Evolutionary conservation across 164 flowering plant genomes (phyloP).

Genomic region (Nymphaea thermarum): DNA sequence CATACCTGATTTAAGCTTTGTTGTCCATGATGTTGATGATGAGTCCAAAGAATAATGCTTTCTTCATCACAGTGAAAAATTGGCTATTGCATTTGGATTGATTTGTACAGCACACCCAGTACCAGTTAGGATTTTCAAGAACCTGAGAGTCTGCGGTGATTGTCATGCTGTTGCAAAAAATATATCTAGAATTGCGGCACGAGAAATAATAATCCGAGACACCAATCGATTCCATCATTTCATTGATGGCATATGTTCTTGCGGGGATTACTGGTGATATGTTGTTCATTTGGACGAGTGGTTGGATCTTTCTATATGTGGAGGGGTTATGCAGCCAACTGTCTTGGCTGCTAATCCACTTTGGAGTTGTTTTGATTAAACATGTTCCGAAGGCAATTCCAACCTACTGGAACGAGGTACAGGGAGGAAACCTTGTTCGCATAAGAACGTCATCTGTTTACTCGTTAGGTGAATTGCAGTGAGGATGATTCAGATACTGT

Average conservation of each 20-base stretch:
- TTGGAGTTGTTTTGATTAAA: no score
- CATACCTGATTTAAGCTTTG: not conserved
- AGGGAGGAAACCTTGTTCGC: no score
- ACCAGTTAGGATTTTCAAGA: constrained; percentile 8
- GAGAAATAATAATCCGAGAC: constrained; percentile 9
- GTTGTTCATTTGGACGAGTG: not conserved
- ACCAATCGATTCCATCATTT: constrained; percentile 12
- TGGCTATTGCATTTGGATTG: constrained; percentile 9
- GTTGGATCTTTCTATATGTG: no score
- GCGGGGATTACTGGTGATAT: constrained; percentile 14
- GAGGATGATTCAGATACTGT: no score
- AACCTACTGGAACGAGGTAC: no score
- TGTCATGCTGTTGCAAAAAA: constrained; percentile 9
- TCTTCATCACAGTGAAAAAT: constrained; percentile 11
- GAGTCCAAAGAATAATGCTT: constrained; percentile 6
- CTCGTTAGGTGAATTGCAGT: no score
- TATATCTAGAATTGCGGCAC: constrained; percentile 5
- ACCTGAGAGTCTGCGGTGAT: constrained; percentile 14
- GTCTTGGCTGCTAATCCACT: no score
- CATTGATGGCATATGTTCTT: constrained; percentile 10
- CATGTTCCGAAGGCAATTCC: no score
- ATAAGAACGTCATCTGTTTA: no score
- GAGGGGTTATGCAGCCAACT: no score
- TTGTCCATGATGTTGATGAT: constrained; percentile 1
- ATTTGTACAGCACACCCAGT: constrained; percentile 3